Evolutionary conservation across 148 eudicot genomes (phyloP), one percentile per base, ranked within the genome.

Genomic region (Persicaria maculosa): DNA sequence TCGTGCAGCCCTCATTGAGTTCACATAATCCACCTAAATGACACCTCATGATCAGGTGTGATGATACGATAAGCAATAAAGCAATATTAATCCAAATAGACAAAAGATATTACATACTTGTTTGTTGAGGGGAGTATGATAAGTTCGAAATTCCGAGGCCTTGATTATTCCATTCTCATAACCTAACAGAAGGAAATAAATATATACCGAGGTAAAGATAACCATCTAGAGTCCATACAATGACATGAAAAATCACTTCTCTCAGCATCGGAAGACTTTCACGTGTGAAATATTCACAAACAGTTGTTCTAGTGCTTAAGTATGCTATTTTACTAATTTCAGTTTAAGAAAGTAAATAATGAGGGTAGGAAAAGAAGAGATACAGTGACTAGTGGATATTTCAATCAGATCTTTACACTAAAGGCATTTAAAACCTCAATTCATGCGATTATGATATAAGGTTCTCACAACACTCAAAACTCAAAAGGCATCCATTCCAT

Each of bases 101-200:
- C 45, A 19, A 65, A 65, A 43, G 47, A 31, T 58, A 15, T 65
- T 48, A 44, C 85, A 25, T 89, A 92, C 99, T 82, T 96, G 99
- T 78, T 96, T 86, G 89, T 89, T 96, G 47, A 96, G 91, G 45
- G 99, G 99, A 2, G 95, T 92, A 85, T 96, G 99, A 83, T 89
- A 96, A 44, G 99, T 96, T 58, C 97, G 92, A 75, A 96, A 96
- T 72, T 96, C 86, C 75, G 99, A 96, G 81, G 99, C 97, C 70
- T 59, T 83, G 80, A 96, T 89, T 68, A 91, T 71, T 72, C 97
- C 95, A 74, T 75, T 80, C 80, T 90, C 97, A 80, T 80, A 89
- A 71, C 91, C 99, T 96, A 87, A 58, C 71, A 74, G 81, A 59
- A 75, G 55, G 46, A 71, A 44, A 8, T 0, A 58, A 7, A 58